Conservation (phyloP, 2,329 filamentous ascomycete genomes). For the Parastagonospora avenae region DNA sequence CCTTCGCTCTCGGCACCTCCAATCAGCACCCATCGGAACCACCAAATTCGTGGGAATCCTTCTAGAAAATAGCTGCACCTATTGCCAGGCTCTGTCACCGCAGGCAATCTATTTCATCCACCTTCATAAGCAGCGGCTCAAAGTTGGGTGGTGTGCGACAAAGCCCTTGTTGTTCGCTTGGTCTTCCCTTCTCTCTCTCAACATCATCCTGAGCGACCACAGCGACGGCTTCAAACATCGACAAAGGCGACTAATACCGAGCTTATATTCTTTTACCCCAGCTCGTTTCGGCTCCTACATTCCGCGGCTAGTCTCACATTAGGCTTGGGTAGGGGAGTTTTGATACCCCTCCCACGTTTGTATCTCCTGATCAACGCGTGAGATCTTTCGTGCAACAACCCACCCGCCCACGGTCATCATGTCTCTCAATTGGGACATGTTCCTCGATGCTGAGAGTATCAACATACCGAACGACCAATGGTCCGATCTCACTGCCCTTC, state of each 20-base stretch:
- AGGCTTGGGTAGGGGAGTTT: constrained; percentile 29
- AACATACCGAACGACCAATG: constrained; percentile 47
- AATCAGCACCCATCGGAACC: neutral
- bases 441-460: constrained; percentile 44
- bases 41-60: constrained; percentile 6
- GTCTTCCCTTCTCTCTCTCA: constrained; percentile 4
- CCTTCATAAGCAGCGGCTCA: constrained; percentile 24
- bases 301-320: constrained; percentile 26
- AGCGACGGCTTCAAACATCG: constrained; percentile 3
- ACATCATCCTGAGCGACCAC: constrained; percentile 1
- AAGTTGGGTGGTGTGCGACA: constrained; percentile 7
- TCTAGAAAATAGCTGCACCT: constrained; percentile 15
- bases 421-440: constrained; percentile 48
- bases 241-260: constrained; percentile 14
- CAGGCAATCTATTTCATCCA: constrained; percentile 20
- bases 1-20: constrained; percentile 11
- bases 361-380: constrained; percentile 48
- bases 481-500: constrained; percentile 41
- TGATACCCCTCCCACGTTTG: constrained; percentile 20
- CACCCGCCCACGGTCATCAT: constrained; percentile 38
- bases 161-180: constrained; percentile 5
- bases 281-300: constrained; percentile 19
- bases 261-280: constrained; percentile 34
- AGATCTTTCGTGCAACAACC: constrained; percentile 35
- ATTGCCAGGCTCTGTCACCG: constrained; percentile 20